Base-by-base conservation (phyloP, 1,284 basidiomycete genomes). In the Phlebopus sp. region DNA sequence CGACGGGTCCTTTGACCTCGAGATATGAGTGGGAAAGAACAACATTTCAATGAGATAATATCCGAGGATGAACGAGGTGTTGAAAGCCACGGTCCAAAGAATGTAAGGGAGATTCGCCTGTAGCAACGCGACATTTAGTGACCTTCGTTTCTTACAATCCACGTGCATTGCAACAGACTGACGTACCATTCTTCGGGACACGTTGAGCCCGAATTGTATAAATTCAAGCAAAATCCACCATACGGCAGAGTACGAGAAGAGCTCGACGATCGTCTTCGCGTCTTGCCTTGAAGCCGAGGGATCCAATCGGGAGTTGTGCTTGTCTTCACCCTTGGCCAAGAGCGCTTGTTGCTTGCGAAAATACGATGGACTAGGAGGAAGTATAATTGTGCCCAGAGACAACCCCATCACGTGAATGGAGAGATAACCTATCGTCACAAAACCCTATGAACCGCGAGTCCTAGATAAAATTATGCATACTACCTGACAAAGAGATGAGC, bases 61-160 rank as follows among this genome's bases (percentile, higher is more conserved):
- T 2, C 81, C 82, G 8, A 93, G 74, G 17, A 98, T 71, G 69
- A 95, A 94, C 2, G 84, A 78, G 0, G 87, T 84, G 67, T 98
- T 99, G 79, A 85, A 97, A 1, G 92, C 94, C 0, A 81, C 79
- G 6, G 90, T 81, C 93, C 94, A 98, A 19, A 94, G 67, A 35
- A 96, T 83, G 66, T 99, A 99, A 2, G 86, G 77, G 19, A 92
- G 58, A 60, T 99, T 98, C 38, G 86, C 88, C 92, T 95, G 55
- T 13, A 31, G 11, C 32, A 19, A 37, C 21, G 40, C 25, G 10
- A 14, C 9, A 25, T 14, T 17, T 17, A 31, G 10, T 7, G 27
- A 27, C 5, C 3, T 27, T 27, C 5, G 25, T 8, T 25, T 27
- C 4, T 25, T 30, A n/a, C 15, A 37, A 15, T 3, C 9, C 21